Base-by-base conservation (phyloP, 768 basidiomycete species). In the Rhodotorula taiwanensis region DNA sequence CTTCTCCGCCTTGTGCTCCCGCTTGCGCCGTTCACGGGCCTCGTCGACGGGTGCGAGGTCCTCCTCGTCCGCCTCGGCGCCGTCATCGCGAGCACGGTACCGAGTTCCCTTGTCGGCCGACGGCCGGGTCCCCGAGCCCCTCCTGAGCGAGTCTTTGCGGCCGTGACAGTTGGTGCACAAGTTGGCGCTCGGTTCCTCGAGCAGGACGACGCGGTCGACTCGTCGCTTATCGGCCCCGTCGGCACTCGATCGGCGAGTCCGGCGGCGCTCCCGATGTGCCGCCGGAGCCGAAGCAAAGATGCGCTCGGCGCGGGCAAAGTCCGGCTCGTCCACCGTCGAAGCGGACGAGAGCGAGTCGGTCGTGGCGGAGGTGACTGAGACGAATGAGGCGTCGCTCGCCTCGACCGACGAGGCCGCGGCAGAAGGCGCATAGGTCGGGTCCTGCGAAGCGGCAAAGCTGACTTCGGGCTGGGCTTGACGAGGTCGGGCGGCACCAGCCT, bases 391-490 rank as follows among this genome's bases (percentile, higher is more conserved):
- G 31, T 55, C 41, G n/a, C 30, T 33, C 41, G 42, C 55, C 27
- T 39, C 55, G n/a, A 39, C 9, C 16, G 36, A 39, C 5, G 31
- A 33, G 28, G 50, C 58, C 31, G 36, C 42, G 21, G 36, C 5
- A 5, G 58, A 52, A 1, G 58, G 49, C 31, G 31, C 39, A 30
- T 58, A 58, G 15, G 49, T 51, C 39, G 23, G 28, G 50, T 52
- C 50, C 47, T 52, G 28, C 44, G 52, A 43, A 47, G 51, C 15
- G 27, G 30, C 16, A 25, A 49, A 10, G 36, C 36, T 39, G 36
- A 39, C 30, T 25, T 75, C 77, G 70, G 76, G 70, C 69, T 7
- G 71, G 62, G 60, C 62, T 5, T 55, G 56, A 30, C 64, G 58
- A 8, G n/a, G n/a, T n/a, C n/a, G n/a, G n/a, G n/a, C n/a, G n/a